Evolutionary conservation across 2,329 filamentous ascomycete genomes (phyloP).

Genomic region (Trichoderma polysporum): DNA sequence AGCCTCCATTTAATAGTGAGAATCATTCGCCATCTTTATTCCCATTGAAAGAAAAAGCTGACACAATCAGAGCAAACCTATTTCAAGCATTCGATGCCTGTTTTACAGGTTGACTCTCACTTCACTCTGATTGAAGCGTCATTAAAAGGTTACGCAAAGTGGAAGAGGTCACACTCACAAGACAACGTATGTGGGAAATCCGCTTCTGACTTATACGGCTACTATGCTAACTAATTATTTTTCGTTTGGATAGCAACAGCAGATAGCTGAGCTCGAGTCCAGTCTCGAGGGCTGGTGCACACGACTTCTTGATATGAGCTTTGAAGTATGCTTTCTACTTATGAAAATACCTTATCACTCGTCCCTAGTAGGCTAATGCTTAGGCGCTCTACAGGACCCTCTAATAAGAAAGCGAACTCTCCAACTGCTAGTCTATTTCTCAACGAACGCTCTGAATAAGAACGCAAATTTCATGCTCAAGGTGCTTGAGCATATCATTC

Average conservation of each 20-base stretch:
- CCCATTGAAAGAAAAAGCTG: conserved; percentile 10
- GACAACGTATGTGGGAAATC: conserved; percentile 32
- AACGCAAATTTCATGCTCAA: conserved; percentile 81
- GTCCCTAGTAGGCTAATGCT: not conserved
- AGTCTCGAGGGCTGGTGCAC: conserved; percentile 72
- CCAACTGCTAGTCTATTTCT: conserved; percentile 80
- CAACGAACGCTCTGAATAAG: conserved; percentile 74
- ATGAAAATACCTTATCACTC: not conserved
- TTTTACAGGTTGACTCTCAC: conserved; percentile 81
- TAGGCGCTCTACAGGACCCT: conserved; percentile 59
- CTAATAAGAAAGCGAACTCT: conserved; percentile 78
- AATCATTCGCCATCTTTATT: not conserved
- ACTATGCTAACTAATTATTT: conserved; percentile 25
- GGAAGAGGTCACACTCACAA: conserved; percentile 48
- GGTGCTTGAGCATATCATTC: conserved; percentile 86
- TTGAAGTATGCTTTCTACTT: conserved; percentile 51
- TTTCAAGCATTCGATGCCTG: conserved; percentile 68
- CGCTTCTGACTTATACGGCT: not conserved
- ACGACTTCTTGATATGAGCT: conserved; percentile 66
- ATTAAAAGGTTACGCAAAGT: conserved; percentile 84
- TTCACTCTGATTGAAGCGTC: conserved; percentile 87
- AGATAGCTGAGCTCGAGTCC: conserved; percentile 58
- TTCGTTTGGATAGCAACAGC: conserved; percentile 47
- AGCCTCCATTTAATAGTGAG: conserved; percentile 65
- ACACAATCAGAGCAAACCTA: conserved; percentile 53